Evolutionary conservation across 148 eudicot genomes (phyloP).

Genomic region (Diospyros kaki): DNA sequence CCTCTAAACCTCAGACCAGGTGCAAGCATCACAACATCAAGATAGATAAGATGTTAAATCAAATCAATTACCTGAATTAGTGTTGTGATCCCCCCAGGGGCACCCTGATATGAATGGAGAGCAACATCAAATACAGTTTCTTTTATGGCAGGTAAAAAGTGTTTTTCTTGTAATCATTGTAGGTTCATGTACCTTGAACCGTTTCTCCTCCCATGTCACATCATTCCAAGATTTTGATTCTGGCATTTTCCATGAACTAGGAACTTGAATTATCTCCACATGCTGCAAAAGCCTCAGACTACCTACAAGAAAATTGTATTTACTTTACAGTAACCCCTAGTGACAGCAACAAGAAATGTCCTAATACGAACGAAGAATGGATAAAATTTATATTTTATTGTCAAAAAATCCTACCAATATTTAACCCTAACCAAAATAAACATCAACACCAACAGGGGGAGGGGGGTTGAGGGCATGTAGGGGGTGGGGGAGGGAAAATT

Average conservation of each 20-base stretch:
- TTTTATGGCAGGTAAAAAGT: neutral
- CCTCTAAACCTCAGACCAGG: too few relatives aligned
- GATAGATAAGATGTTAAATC: neutral
- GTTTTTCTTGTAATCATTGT: neutral
- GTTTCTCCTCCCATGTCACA: slow-evolving; percentile 58
- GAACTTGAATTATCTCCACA: slow-evolving; percentile 70
- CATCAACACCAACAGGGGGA: neutral
- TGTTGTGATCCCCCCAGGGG: slow-evolving; percentile 62
- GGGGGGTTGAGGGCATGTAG: neutral
- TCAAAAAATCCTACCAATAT: neutral
- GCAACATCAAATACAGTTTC: slow-evolving; percentile 3
- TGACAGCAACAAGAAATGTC: neutral
- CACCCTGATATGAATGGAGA: slow-evolving; percentile 36
- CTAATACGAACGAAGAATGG: neutral
- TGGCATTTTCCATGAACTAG: slow-evolving; percentile 42
- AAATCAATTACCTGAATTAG: slow-evolving; percentile 52
- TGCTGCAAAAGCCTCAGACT: slow-evolving; percentile 82
- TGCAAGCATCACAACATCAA: too few relatives aligned
- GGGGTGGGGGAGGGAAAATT: neutral
- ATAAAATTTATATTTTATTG: neutral
- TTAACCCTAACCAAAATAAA: neutral
- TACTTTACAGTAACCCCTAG: neutral
- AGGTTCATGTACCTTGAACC: slow-evolving; percentile 43
- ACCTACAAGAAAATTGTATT: slow-evolving; percentile 30
- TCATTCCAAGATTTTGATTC: slow-evolving; percentile 57